phyloP scores from a whole-genome alignment of 371 early-diverging fungal species.

The Cokeromyces recurvatus region DNA sequence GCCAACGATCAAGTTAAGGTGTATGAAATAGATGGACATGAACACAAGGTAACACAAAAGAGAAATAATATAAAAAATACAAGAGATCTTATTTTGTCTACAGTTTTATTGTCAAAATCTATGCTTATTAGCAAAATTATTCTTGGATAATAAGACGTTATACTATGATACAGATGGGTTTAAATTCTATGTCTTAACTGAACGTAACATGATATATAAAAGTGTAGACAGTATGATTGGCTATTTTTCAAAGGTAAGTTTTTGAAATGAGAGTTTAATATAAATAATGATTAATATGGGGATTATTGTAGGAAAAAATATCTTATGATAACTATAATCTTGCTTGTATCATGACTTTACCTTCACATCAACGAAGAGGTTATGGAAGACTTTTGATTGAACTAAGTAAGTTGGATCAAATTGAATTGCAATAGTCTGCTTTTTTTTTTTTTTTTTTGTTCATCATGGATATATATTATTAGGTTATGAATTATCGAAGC shows the following conservation, averaged over 20 bases:
- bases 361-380: constrained; percentile 83
- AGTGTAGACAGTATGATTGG: constrained; percentile 53
- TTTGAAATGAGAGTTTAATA: background rate
- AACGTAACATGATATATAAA: constrained; percentile 41
- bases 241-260: constrained; percentile 62
- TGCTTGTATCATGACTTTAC: constrained; percentile 84
- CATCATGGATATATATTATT: no score
- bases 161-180: constrained; percentile 98
- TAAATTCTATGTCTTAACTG: constrained; percentile 92
- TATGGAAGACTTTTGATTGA: constrained; percentile 87
- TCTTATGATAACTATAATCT: constrained; percentile 81
- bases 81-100: background rate
- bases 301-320: constrained; percentile 50
- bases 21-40: constrained; percentile 90
- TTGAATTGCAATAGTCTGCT: no score
- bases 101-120: constrained; percentile 94
- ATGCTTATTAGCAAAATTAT: constrained; percentile 90
- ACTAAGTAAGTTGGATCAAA: constrained; percentile 49
- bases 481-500: constrained; percentile 88
- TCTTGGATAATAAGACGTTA: constrained; percentile 97
- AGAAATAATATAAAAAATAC: background rate
- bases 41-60: constrained; percentile 59
- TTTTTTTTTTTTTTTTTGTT: no score
- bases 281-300: background rate
- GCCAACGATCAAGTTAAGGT: constrained; percentile 71